Evolutionary conservation across 192 early-diverging fungal genomes (phyloP), one percentile per base, ranked within the genome.

Genomic region (Podila horticola): DNA sequence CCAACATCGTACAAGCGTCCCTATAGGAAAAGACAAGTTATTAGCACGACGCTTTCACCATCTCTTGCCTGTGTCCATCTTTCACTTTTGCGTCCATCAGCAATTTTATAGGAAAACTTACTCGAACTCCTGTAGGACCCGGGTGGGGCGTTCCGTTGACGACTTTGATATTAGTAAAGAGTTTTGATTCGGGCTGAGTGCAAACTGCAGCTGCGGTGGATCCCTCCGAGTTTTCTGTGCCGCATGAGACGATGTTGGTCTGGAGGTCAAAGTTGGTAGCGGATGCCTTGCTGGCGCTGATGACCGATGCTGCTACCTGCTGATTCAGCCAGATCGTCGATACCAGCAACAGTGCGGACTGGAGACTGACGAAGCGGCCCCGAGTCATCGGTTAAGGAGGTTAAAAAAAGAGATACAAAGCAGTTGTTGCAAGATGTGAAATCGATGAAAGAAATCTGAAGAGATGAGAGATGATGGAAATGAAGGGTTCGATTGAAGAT

Each of bases 1-100:
- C 75, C 75, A 9, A 79, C 75, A 65, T 79, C 76, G 31, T 81
- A 81, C 19, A 81, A 24, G 0, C 71, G 76, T 13, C 76, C 76
- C 70, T 70, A 30, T 33, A 19, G 4, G 0, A 67, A 52, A 55
- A n/a, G 9, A 17, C 8, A 64, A 19, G 15, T 29, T 6, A 22
- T 48, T 38, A 28, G 30, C 20, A 45, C n/a, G 20, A 30, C 13
- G 28, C 1, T n/a, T 55, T 55, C 19, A 15, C 24, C 15, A 29
- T 20, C 19, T 19, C 4, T 8, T 65, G 45, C 34, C 34, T 9
- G 1, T 26, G 24, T 22, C 22, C 45, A 24, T 55, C 9, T 17
- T 11, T 51, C 19, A 5, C 12, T 17, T 24, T 34, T 22, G 48
- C 10, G 38, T 19, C 30, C 20, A 51, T 31, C 36, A 10, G 4